Evolutionary conservation across 2,329 filamentous ascomycete genomes (phyloP), one percentile per base, ranked within the genome.

Genomic region (Cytospora paraplurivora): DNA sequence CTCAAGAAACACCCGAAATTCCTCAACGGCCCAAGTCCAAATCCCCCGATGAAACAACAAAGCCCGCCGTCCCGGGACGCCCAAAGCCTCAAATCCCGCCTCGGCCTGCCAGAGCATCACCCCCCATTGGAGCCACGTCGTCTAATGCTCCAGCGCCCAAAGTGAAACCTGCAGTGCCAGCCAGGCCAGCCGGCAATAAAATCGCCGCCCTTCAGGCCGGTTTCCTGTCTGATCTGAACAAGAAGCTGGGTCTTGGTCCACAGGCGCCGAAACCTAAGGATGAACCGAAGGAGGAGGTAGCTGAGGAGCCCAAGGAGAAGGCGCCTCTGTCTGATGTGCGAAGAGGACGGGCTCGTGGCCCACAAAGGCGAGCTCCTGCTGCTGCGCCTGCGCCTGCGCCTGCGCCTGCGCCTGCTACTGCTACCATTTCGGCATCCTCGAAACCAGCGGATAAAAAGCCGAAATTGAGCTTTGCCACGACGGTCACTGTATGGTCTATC

Each of bases 221-320:
- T 3, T 98, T 99, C 76, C 87, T 99, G 83, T 93, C 88, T 52
- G 94, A 98, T 72, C 80, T 99, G 50, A 97, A 98, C 76, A 93
- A 92, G 70, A 90, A 93, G 56, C 81, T 99, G 34, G 89, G 92
- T 72, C 78, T 96, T 41, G 95, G 95, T 1, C 94, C 93, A n/a
- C 88, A 91, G 69, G 86, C 83, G 11, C 85, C 88, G 1, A 63
- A 66, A 19, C 44, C 64, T 1, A 93, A 92, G 79, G 89, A 91
- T 71, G 89, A 93, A 68, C 78, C 81, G 15, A 82, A 87, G 59
- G 82, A 86, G 62, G 84, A 85, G 54, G 76, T 78, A 37, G 77
- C 76, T 2, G 82, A 82, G 37, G 82, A 85, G 65, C 86, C 85
- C 64, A 79, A 83, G 68, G 87, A 93, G 71, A 92, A 92, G 75